Conservation (phyloP, 2,329 filamentous ascomycete genomes). For the Berkeleyomyces rouxiae region DNA sequence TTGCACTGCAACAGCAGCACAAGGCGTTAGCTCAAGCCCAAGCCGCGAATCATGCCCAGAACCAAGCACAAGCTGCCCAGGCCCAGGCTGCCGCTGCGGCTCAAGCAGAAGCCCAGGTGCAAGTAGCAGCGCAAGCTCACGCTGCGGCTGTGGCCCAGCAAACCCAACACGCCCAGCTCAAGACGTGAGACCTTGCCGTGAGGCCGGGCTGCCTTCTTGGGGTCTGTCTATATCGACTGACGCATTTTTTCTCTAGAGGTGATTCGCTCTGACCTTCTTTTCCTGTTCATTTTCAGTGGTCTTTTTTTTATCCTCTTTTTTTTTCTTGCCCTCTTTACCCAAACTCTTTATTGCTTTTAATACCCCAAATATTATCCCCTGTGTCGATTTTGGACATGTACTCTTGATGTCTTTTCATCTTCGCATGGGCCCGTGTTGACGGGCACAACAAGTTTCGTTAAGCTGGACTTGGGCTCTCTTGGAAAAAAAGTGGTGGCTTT, state of each 20-base stretch:
- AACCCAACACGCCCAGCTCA: slow-evolving; percentile 7
- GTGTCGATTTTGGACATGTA: slow-evolving; percentile 2
- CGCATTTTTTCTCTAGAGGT: background rate
- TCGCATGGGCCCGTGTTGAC: no score
- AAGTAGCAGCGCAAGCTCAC: slow-evolving; percentile 5
- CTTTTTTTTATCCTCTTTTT: slow-evolving; percentile 12
- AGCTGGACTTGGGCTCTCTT: no score
- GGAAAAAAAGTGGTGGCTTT: no score
- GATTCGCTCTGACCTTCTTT: background rate
- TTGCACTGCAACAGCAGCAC: slow-evolving; percentile 14
- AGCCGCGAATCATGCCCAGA: slow-evolving; percentile 11
- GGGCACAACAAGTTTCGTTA: no score
- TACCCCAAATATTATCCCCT: slow-evolving; percentile 15
- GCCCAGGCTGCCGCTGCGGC: slow-evolving; percentile 1
- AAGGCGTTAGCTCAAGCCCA: slow-evolving; percentile 17
- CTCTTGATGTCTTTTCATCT: no score
- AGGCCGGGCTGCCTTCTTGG: background rate
- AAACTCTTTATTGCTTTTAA: slow-evolving; percentile 7
- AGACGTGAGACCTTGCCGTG: background rate
- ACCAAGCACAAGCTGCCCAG: slow-evolving; percentile 5
- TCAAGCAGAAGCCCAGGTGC: background rate
- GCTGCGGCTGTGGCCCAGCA: slow-evolving; percentile 4
- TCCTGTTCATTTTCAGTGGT: background rate
- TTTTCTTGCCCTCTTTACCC: slow-evolving; percentile 9
- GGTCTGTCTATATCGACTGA: background rate